Conservation (phyloP, 129 eudicot species). For the Silybum marianum region DNA sequence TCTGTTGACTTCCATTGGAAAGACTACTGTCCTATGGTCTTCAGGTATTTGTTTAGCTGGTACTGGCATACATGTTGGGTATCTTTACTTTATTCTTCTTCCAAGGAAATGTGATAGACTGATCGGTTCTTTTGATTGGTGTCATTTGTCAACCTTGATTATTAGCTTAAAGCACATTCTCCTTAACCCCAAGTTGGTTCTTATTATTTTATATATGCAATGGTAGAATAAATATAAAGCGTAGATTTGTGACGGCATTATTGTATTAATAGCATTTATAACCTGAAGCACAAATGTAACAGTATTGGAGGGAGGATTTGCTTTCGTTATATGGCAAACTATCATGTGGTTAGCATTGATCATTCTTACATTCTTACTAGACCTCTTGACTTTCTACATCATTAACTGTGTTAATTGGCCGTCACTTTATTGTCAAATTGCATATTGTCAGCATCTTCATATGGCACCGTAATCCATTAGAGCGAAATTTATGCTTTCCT, state of each 20-base stretch:
- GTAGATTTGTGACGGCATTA: slow-evolving; percentile 1
- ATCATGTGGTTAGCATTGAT: not conserved
- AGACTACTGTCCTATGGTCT: slow-evolving; percentile 99
- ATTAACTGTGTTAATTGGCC: not conserved
- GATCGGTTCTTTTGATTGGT: not conserved
- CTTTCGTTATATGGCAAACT: not conserved
- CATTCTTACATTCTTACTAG: not conserved
- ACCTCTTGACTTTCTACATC: not conserved
- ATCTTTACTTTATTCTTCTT: not conserved
- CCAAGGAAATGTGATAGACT: not conserved
- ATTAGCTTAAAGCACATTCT: not conserved
- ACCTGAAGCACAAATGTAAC: not conserved
- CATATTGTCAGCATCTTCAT: slow-evolving; percentile 25
- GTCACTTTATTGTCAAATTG: not conserved
- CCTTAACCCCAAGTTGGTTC: slow-evolving; percentile 2
- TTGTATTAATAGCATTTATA: not conserved
- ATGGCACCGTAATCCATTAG: slow-evolving; percentile 15
- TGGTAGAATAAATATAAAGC: not conserved
- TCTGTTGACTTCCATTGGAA: slow-evolving; percentile 93
- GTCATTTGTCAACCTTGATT: slow-evolving; percentile 3
- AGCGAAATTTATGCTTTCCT: slow-evolving; percentile 2
- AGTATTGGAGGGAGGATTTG: not conserved
- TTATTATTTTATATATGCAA: slow-evolving; percentile 4
- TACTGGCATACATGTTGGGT: not conserved
- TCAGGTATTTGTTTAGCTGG: slow-evolving; percentile 64